phyloP scores from a whole-genome alignment of 768 basidiomycete species.

The Leccinum longicurvipes region DNA sequence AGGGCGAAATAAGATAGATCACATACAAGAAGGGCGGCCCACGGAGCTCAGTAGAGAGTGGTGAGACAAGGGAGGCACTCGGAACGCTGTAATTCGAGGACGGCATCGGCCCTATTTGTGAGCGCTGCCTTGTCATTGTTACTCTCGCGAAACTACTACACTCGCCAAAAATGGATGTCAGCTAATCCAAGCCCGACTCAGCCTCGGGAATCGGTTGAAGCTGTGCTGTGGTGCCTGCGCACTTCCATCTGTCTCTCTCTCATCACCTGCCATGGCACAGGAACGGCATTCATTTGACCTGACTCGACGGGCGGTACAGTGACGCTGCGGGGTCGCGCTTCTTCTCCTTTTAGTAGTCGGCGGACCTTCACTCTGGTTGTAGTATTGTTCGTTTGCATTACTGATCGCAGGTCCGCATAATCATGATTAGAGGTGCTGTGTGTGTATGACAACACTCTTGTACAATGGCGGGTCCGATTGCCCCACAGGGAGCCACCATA shows the following conservation, averaged over 20 bases:
- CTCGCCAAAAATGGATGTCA: slow-evolving; percentile 15
- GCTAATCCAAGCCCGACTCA: slow-evolving; percentile 12
- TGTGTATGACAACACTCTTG: background rate
- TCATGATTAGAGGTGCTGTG: background rate
- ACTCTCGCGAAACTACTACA: slow-evolving; percentile 6
- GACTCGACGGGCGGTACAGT: background rate
- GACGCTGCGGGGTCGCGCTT: background rate
- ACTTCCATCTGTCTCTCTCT: background rate
- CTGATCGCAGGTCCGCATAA: background rate
- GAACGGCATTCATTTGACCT: background rate
- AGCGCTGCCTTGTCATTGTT: slow-evolving; percentile 9
- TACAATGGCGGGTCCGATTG: too few relatives aligned
- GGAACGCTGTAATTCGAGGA: slow-evolving; percentile 18
- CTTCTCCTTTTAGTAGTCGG: background rate
- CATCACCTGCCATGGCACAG: background rate
- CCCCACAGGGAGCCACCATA: background rate
- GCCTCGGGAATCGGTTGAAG: background rate
- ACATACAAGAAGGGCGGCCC: slow-evolving; percentile 18
- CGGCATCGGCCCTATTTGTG: slow-evolving; percentile 32
- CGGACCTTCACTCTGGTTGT: background rate
- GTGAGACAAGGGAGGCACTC: slow-evolving; percentile 14
- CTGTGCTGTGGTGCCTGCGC: background rate
- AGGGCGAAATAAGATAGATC: slow-evolving; percentile 7
- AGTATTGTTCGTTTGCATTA: background rate
- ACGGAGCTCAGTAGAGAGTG: slow-evolving; percentile 26